These are phyloP conservation scores for Pestalotiopsis sp. DNA, from an alignment of 2,329 filamentous ascomycete genomes.

Conservation along the genomic window DNA sequence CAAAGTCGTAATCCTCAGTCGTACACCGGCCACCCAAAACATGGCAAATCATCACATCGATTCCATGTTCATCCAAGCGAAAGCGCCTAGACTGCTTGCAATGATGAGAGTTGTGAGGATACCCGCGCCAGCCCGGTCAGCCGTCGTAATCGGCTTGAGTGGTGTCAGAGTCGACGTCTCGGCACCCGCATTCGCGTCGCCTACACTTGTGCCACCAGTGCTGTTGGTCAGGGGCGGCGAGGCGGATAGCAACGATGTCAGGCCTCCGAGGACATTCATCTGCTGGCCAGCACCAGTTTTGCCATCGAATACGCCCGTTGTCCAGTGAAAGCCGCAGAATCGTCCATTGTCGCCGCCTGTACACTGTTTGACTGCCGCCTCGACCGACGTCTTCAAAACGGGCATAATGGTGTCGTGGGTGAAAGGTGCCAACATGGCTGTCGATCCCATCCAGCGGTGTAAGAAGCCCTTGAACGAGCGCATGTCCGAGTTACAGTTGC, in stretches of 20 bases:
- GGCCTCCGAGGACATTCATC: constrained; percentile 57
- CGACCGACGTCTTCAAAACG: constrained; percentile 58
- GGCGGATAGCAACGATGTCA: constrained; percentile 41
- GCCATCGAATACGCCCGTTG: constrained; percentile 39
- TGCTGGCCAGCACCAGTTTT: constrained; percentile 56
- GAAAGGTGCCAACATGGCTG: constrained; percentile 64
- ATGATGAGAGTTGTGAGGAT: constrained; percentile 50
- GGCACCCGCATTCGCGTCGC: constrained; percentile 47
- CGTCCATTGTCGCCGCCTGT: constrained; percentile 59
- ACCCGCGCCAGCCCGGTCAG: constrained; percentile 50
- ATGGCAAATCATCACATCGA: background rate
- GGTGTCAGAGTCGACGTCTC: constrained; percentile 24
- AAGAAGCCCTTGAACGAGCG: constrained; percentile 73
- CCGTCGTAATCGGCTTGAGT: constrained; percentile 39
- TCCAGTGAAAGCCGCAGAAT: constrained; percentile 69
- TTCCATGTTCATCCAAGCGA: constrained; percentile 49
- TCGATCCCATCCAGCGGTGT: constrained; percentile 64
- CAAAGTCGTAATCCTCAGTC: background rate
- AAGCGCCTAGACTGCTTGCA: constrained; percentile 42
- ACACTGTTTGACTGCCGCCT: constrained; percentile 64
- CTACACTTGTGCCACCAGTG: constrained; percentile 53
- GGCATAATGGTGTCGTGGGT: constrained; percentile 57
- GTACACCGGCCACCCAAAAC: background rate
- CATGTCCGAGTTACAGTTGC: constrained; percentile 71
- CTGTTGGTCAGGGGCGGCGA: constrained; percentile 48